Percentiles rank a stretch among this genome's conserved stretches.
phyloP scores from a whole-genome alignment of 139 green algal species.

The Micromonas commoda region DNA sequence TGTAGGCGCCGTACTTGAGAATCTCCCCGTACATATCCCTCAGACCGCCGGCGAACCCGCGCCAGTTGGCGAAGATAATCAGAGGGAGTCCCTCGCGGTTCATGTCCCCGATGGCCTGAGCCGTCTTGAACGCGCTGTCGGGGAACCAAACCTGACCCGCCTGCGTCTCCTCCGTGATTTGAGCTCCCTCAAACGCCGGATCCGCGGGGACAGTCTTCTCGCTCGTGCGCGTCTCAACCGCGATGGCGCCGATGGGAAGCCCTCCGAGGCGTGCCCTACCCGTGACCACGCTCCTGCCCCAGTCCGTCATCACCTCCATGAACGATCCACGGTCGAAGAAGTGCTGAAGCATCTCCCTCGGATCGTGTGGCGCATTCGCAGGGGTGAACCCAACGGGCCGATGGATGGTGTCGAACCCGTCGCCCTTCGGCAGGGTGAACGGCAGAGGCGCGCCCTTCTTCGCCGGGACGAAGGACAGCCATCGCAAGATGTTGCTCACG shows the following conservation, averaged over 20 bases:
- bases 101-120: slow-evolving; percentile 90
- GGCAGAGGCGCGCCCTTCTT: slow-evolving; percentile 41
- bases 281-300: slow-evolving; percentile 82
- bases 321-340: slow-evolving; percentile 86
- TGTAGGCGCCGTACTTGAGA: slow-evolving; percentile 82
- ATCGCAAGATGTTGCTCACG: slow-evolving; percentile 35
- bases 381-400: slow-evolving; percentile 42
- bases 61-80: slow-evolving; percentile 94
- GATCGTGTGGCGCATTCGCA: slow-evolving; percentile 11
- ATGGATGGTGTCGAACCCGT: slow-evolving; percentile 52
- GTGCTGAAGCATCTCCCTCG: slow-evolving; percentile 34
- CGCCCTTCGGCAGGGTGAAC: no score
- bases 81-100: slow-evolving; percentile 84
- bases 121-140: slow-evolving; percentile 88
- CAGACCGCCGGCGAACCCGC: slow-evolving; percentile 88
- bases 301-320: slow-evolving; percentile 74
- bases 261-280: slow-evolving; percentile 81
- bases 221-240: slow-evolving; percentile 74
- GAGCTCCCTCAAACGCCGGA: slow-evolving; percentile 55
- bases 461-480: slow-evolving; percentile 64
- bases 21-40: slow-evolving; percentile 91
- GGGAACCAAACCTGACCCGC: slow-evolving; percentile 90
- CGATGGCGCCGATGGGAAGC: slow-evolving; percentile 81
- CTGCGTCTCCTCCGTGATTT: slow-evolving; percentile 31
- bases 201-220: slow-evolving; percentile 76